These are phyloP conservation scores for Artemisia tridentata DNA, from an alignment of 129 eudicot species.

Conservation along the genomic window DNA sequence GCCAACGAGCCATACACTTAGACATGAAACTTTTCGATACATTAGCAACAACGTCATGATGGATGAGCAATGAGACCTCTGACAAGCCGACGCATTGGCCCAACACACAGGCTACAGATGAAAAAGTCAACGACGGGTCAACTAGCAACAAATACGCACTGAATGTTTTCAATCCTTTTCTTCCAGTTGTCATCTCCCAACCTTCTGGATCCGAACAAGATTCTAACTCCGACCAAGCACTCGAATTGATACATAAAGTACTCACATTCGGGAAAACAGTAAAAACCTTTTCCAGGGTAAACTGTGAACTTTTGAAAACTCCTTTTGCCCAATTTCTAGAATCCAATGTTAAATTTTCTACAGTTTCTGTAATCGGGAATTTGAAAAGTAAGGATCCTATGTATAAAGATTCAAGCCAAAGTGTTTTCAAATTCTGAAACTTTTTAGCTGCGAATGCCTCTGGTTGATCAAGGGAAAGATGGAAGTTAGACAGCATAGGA, in stretches of 20 bases:
- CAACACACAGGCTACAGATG: constrained; percentile 38
- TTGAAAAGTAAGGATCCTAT: constrained; percentile 31
- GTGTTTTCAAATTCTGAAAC: constrained; percentile 39
- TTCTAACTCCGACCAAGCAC: constrained; percentile 54
- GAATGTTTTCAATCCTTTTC: constrained; percentile 42
- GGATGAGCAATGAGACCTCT: constrained; percentile 41
- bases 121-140: constrained; percentile 45
- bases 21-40: constrained; percentile 43
- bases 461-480: constrained; percentile 49
- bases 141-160: constrained; percentile 43
- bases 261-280: constrained; percentile 37
- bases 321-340: constrained; percentile 25
- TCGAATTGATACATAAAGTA: constrained; percentile 27
- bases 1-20: constrained; percentile 44
- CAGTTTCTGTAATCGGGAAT: constrained; percentile 29
- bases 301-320: constrained; percentile 21
- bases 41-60: constrained; percentile 48
- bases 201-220: constrained; percentile 23
- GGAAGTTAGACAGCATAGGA: constrained; percentile 47
- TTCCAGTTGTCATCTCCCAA: constrained; percentile 31
- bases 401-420: constrained; percentile 43
- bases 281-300: constrained; percentile 36
- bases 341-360: constrained; percentile 37
- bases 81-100: constrained; percentile 42
- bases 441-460: constrained; percentile 32